A percentile compares a stretch with the other conserved stretches of the same genome.
These are phyloP conservation scores for Otatea glauca DNA, from an alignment of 176 grass and related monocot genomes.

Conservation along the genomic window DNA sequence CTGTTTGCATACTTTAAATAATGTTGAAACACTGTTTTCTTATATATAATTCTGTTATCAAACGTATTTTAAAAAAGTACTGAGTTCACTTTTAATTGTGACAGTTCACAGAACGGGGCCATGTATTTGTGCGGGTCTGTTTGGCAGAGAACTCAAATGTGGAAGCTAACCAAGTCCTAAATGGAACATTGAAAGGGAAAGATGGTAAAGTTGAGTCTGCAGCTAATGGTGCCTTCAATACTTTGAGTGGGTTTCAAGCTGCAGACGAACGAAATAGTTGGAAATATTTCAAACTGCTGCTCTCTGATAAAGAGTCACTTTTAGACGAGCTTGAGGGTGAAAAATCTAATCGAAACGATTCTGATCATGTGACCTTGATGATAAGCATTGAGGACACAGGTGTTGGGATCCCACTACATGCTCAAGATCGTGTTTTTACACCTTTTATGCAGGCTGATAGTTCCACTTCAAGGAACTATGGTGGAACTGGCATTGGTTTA, in stretches of 20 bases:
- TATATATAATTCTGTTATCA: conserved; percentile 8
- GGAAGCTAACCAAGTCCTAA: conserved; percentile 30
- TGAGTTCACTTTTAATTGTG: conserved; percentile 40
- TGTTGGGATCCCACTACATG: conserved; percentile 83
- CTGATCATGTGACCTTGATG: conserved; percentile 54
- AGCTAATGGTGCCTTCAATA: conserved; percentile 63
- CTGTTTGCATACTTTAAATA: conserved; percentile 10
- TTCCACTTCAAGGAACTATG: conserved; percentile 94
- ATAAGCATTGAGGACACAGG: conserved; percentile 93
- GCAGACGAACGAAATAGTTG: conserved; percentile 79
- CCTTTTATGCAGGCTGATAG: conserved; percentile 99
- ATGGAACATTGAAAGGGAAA: conserved; percentile 53
- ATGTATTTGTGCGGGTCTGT: conserved; percentile 91
- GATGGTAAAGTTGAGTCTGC: conserved; percentile 50
- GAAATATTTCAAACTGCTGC: conserved; percentile 77
- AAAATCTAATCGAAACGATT: conserved; percentile 37
- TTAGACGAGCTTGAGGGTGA: conserved; percentile 42
- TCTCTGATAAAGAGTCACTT: conserved; percentile 55
- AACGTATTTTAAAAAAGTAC: neutral
- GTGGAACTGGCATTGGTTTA: conserved; percentile 95
- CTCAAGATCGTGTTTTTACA: conserved; percentile 86
- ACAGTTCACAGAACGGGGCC: conserved; percentile 90
- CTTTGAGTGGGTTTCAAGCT: conserved; percentile 88
- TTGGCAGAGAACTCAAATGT: conserved; percentile 60
- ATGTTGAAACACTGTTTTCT: neutral